Conservation (phyloP, 306 rosid species). For the Abrus precatorius region DNA sequence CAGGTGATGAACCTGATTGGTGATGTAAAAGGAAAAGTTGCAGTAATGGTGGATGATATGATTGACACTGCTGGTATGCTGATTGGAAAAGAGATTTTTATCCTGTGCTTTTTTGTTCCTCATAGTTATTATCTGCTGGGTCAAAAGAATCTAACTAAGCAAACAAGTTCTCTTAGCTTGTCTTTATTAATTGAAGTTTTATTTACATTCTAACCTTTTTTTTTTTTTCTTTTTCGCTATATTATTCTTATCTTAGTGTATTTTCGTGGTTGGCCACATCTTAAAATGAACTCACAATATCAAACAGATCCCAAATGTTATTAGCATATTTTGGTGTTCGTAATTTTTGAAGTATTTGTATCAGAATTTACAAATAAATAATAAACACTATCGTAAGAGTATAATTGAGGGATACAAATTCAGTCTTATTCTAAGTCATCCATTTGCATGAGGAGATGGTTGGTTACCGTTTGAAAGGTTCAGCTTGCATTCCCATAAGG, state of each 20-base stretch:
- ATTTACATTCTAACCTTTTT: background rate
- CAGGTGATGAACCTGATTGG: constrained; percentile 99
- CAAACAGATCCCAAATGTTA: background rate
- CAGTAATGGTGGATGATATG: constrained; percentile 99
- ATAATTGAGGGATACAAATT: background rate
- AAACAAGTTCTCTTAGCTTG: background rate
- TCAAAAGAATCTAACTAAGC: constrained; percentile 2
- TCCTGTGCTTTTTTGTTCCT: background rate
- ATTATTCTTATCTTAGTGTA: constrained; percentile 9
- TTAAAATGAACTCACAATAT: constrained; percentile 1
- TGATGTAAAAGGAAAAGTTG: constrained; percentile 97
- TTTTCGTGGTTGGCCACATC: background rate
- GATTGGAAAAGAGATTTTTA: constrained; percentile 25
- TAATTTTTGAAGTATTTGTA: background rate
- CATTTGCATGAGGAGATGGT: constrained; percentile 9
- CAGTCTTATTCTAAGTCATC: constrained; percentile 3
- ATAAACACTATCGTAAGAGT: background rate
- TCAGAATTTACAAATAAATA: background rate
- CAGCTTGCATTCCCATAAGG: constrained; percentile 21
- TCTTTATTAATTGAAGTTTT: constrained; percentile 6
- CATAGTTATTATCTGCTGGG: background rate
- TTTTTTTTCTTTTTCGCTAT: constrained; percentile 9
- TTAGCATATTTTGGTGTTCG: constrained; percentile 7
- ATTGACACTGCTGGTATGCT: constrained; percentile 97
- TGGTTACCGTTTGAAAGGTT: constrained; percentile 3